phyloP scores from a whole-genome alignment of 495 filamentous ascomycete species.

The Daldinia concentrica region DNA sequence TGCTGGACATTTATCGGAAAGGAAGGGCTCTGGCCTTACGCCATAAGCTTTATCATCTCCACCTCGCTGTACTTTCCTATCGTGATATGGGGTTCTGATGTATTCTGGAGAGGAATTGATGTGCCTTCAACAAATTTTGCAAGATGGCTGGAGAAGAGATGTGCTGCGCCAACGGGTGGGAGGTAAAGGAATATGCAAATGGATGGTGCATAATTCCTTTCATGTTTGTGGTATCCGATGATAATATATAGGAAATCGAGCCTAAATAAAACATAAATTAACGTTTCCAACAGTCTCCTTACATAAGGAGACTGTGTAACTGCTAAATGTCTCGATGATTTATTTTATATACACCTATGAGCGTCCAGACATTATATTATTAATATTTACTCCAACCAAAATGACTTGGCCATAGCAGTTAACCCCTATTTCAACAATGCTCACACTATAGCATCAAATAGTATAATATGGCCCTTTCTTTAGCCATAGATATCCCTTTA shows the following conservation, averaged over 20 bases:
- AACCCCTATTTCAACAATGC: too few species aligned
- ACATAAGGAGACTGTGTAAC: too few species aligned
- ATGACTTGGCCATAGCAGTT: too few species aligned
- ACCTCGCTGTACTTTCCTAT: conserved; percentile 60
- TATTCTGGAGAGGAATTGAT: conserved; percentile 68
- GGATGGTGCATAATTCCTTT: neutral
- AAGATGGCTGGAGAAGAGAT: conserved; percentile 59
- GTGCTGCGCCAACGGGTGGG: conserved; percentile 21
- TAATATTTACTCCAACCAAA: too few species aligned
- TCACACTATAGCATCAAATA: too few species aligned
- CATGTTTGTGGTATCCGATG: neutral
- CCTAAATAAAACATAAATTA: too few species aligned
- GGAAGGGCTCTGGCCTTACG: conserved; percentile 59
- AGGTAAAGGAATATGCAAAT: conserved; percentile 7
- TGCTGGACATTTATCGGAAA: conserved; percentile 64
- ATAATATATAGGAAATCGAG: too few species aligned
- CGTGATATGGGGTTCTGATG: conserved; percentile 63
- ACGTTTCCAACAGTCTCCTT: too few species aligned
- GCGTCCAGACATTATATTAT: too few species aligned
- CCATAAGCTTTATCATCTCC: conserved; percentile 57
- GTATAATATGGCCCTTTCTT: too few species aligned
- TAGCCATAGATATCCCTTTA: conserved; percentile 16
- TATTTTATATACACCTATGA: too few species aligned
- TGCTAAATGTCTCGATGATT: too few species aligned
- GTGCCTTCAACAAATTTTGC: conserved; percentile 65